These are phyloP conservation scores for Albizia julibrissin DNA, from an alignment of 306 rosid genomes.

Conservation along the genomic window DNA sequence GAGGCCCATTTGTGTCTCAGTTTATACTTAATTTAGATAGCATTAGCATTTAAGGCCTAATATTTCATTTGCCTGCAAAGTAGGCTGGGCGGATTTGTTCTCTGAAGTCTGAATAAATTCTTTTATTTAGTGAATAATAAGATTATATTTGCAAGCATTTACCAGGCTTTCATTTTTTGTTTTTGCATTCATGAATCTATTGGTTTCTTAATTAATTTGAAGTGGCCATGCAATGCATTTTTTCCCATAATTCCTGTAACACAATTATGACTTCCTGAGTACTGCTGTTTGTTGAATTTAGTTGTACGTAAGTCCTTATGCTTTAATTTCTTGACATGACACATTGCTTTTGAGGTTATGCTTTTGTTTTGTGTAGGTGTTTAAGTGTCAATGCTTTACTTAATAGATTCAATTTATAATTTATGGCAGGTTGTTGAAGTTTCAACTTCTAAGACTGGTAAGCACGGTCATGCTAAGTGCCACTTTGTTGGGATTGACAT, in stretches of 20 bases:
- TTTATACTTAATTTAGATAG: not conserved
- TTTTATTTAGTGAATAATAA: too few species aligned
- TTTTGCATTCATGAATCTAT: not conserved
- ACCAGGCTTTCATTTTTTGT: not conserved
- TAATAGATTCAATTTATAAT: not conserved
- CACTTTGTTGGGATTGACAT: constrained; percentile 82
- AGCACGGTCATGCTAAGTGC: constrained; percentile 64
- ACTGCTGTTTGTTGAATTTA: not conserved
- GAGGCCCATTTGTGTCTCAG: not conserved
- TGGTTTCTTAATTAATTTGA: not conserved
- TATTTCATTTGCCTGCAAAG: not conserved
- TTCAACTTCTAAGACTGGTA: constrained; percentile 60
- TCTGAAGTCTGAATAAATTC: too few species aligned
- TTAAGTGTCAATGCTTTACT: not conserved
- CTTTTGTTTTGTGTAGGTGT: not conserved
- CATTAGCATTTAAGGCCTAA: not conserved
- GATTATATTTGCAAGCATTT: not conserved
- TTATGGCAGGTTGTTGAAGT: constrained; percentile 57
- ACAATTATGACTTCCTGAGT: not conserved
- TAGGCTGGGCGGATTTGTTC: not conserved
- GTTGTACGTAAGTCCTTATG: not conserved
- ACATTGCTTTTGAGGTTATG: not conserved
- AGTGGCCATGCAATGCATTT: not conserved
- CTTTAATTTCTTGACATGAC: not conserved
- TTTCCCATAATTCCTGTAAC: not conserved